A percentile compares a stretch with the other conserved stretches of the same genome.
Conservation (phyloP, 1,139 yeast genomes). For the Protomyces lactucae-debilis region DNA sequence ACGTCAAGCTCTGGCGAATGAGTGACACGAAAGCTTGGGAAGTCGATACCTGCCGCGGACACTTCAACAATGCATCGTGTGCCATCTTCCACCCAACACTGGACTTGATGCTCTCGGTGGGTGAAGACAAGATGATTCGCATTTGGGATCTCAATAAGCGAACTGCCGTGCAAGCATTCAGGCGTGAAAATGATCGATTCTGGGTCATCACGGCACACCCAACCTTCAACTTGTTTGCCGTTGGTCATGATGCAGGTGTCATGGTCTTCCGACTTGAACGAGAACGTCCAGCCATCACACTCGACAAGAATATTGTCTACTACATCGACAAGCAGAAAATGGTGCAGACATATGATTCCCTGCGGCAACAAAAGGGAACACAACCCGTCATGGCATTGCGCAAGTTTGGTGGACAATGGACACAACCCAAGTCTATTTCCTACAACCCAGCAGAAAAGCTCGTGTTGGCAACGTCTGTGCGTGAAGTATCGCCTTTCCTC, state of each 20-base stretch:
- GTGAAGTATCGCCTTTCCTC: neutral
- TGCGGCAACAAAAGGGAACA: conserved; percentile 54
- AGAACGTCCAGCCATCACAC: conserved; percentile 86
- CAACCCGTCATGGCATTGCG: conserved; percentile 78
- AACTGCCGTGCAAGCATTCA: conserved; percentile 87
- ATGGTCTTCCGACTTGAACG: conserved; percentile 97
- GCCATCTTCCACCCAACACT: conserved; percentile 91
- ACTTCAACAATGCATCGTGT: conserved; percentile 84
- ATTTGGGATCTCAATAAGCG: conserved; percentile 96
- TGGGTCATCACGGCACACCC: conserved; percentile 94
- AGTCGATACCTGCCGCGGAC: conserved; percentile 97
- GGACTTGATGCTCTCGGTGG: conserved; percentile 85
- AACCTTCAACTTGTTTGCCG: conserved; percentile 82
- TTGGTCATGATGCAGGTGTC: conserved; percentile 95
- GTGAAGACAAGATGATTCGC: conserved; percentile 95
- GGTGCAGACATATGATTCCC: conserved; percentile 71
- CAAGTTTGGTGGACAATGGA: conserved; percentile 80
- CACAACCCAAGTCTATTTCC: conserved; percentile 75
- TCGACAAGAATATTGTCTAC: conserved; percentile 63
- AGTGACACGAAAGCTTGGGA: conserved; percentile 98
- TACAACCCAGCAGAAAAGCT: conserved; percentile 92
- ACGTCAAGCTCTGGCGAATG: conserved; percentile 96
- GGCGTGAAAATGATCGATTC: conserved; percentile 90
- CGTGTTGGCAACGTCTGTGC: conserved; percentile 56
- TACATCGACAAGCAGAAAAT: conserved; percentile 82